Conservation (phyloP, 805 yeast species). For the Candida koratica region DNA sequence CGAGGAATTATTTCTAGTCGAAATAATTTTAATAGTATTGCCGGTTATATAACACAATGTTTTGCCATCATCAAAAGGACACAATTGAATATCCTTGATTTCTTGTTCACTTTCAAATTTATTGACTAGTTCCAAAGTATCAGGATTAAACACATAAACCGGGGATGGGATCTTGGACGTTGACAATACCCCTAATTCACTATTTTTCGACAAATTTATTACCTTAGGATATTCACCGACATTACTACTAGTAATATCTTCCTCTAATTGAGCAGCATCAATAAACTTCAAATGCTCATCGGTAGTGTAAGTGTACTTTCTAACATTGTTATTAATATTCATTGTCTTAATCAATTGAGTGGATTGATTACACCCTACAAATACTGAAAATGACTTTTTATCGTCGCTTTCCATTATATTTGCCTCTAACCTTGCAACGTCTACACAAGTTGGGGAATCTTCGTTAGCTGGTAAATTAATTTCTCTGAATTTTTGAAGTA, state of each 20-base stretch:
- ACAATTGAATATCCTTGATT: constrained; percentile 60
- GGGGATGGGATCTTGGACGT: constrained; percentile 64
- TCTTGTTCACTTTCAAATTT: constrained; percentile 49
- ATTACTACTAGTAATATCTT: constrained; percentile 30
- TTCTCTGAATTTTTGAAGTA: constrained; percentile 60
- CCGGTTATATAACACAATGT: constrained; percentile 60
- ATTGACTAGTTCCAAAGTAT: constrained; percentile 48
- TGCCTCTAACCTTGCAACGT: constrained; percentile 27
- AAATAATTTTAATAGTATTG: constrained; percentile 48
- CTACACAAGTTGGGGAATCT: constrained; percentile 87
- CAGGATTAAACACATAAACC: constrained; percentile 57
- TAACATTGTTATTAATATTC: constrained; percentile 65
- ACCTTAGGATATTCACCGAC: constrained; percentile 60
- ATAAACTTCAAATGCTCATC: constrained; percentile 60
- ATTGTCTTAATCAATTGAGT: constrained; percentile 49
- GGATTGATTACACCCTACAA: constrained; percentile 76
- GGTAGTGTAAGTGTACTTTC: constrained; percentile 55
- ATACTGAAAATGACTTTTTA: constrained; percentile 43
- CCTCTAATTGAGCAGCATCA: constrained; percentile 57
- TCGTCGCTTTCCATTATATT: constrained; percentile 14
- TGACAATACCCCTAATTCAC: constrained; percentile 62
- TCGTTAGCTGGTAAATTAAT: constrained; percentile 57
- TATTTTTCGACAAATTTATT: constrained; percentile 54
- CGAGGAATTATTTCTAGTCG: constrained; percentile 44
- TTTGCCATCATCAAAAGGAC: constrained; percentile 56